Base-by-base conservation (phyloP, 75 land plant genomes). In the Azolla pinnata region DNA sequence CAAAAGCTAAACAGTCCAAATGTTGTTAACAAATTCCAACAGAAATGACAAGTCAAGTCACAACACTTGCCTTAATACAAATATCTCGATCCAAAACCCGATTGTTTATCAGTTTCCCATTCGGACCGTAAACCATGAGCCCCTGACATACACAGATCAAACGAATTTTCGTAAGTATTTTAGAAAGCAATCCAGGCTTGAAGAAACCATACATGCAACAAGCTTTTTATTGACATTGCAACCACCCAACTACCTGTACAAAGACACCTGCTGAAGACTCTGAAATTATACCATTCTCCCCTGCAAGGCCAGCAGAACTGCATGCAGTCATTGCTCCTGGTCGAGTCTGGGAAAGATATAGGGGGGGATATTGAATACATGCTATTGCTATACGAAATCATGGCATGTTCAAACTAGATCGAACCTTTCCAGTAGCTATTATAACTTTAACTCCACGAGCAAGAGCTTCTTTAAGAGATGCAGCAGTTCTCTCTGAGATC, bases 401-500 rank as follows among this genome's bases (percentile, higher is more conserved):
- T n/a, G n/a, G n/a, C n/a, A n/a, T n/a, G n/a, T n/a, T n/a, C n/a
- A n/a, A n/a, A n/a, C n/a, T n/a, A n/a, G n/a, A n/a, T n/a, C n/a
- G n/a, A 44, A 86, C 96, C 75, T 92, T 92, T 62, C 97, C 97
- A 42, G 97, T 88, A 27, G 97, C 97, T 27, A 85, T 72, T 8
- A 92, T 79, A 1, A 92, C 74, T 48, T 76, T 81, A 12, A 85
- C 77, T 33, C 97, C 97, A 40, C 77, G 71, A 44, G 79, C 76
- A 19, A 76, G 40, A 12, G 84, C 96, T 57, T 88, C 95, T 26
- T 67, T 82, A 24, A 92, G 51, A 42, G 97, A 89, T 56, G 75
- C 72, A 17, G 88, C 93, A 20, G 64, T 91, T 38, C 52, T 58
- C 44, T 60, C 44, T 8, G 78, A 59, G 44, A 88, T 61, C 67